phyloP scores from a whole-genome alignment of 139 green algal species.

The Dunaliella primolecta region DNA sequence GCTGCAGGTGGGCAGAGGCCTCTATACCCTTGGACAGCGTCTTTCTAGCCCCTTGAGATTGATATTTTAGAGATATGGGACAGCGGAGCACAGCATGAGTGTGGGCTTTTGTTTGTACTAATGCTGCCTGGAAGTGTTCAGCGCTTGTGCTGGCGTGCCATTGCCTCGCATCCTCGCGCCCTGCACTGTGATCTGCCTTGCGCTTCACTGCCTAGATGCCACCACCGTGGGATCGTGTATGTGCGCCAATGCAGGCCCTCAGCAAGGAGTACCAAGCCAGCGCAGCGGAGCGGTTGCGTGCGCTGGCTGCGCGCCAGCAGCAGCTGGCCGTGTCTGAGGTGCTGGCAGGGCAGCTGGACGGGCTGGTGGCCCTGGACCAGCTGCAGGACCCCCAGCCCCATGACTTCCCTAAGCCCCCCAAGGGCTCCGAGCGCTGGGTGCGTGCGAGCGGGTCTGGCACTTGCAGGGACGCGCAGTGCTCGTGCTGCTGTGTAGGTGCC shows the following conservation, averaged over 20 bases:
- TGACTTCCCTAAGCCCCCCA: constrained; percentile 21
- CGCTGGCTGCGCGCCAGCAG: constrained; percentile 9
- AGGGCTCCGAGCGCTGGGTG: constrained; percentile 20
- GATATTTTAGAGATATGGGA: no score
- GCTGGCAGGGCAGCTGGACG: constrained; percentile 22
- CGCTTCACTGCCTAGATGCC: no score
- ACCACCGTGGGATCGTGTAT: no score
- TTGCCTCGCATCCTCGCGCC: no score
- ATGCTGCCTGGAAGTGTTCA: no score
- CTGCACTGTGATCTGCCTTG: no score
- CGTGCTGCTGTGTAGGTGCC: neutral
- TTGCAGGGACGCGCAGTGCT: neutral
- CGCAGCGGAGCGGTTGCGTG: neutral
- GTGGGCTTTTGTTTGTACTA: no score
- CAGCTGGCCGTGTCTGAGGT: constrained; percentile 20
- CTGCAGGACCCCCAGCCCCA: constrained; percentile 15
- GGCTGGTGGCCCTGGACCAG: constrained; percentile 25
- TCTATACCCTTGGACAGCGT: no score
- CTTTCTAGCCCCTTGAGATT: no score
- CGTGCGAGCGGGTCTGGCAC: neutral
- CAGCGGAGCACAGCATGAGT: no score
- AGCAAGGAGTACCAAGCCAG: constrained; percentile 16
- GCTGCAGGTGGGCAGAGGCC: constrained; percentile 29
- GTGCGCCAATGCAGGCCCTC: constrained; percentile 21
- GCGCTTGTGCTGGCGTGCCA: no score